Conservation (phyloP, 805 yeast species). For the Maudiozyma bulderi region DNA sequence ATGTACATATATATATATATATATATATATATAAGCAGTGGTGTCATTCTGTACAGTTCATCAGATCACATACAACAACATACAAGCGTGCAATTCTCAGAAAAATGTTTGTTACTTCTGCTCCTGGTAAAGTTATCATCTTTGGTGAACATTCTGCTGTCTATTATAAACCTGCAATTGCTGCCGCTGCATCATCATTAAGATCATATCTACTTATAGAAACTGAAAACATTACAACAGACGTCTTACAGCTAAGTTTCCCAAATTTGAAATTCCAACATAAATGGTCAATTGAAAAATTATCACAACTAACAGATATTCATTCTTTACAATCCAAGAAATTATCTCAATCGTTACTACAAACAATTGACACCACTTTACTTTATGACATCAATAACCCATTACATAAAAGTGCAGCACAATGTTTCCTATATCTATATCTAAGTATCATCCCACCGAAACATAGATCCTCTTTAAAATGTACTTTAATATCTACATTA, state of each 20-base stretch:
- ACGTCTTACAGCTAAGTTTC: conserved; percentile 30
- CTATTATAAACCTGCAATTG: conserved; percentile 85
- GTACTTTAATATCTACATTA: conserved; percentile 67
- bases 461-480: conserved; percentile 40
- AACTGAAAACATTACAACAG: conserved; percentile 9
- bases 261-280: conserved; percentile 69
- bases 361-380: background rate
- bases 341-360: background rate
- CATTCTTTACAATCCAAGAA: background rate
- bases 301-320: background rate
- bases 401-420: conserved; percentile 67
- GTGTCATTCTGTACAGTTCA: background rate
- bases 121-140: conserved; percentile 93
- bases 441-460: conserved; percentile 57
- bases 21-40: background rate
- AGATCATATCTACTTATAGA: conserved; percentile 71
- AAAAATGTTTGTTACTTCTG: conserved; percentile 57
- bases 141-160: conserved; percentile 98
- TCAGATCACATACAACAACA: background rate
- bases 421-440: conserved; percentile 77
- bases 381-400: conserved; percentile 29
- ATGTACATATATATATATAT: too few relatives aligned
- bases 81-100: background rate
- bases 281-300: conserved; percentile 41
- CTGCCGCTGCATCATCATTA: conserved; percentile 75